These are phyloP conservation scores for Fusarium sp. DNA, from an alignment of 2,329 filamentous ascomycete genomes.

Conservation along the genomic window DNA sequence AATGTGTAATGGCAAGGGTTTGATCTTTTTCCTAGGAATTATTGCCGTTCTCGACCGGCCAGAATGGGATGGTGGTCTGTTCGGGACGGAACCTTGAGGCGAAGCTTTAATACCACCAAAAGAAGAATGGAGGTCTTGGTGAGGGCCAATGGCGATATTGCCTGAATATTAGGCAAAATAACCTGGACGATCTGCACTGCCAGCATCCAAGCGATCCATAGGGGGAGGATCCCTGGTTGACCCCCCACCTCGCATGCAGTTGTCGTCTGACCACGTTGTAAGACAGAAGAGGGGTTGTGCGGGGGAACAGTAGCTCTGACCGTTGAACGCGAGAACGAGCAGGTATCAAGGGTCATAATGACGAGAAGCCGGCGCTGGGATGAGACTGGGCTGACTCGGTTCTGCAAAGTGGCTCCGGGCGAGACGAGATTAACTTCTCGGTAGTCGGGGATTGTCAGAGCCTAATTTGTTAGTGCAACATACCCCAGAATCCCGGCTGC, in stretches of 20 bases:
- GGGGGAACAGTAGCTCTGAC: background rate
- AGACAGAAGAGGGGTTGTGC: conserved; percentile 4
- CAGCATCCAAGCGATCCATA: conserved; percentile 6
- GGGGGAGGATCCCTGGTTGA: background rate
- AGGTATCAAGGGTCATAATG: too few relatives aligned
- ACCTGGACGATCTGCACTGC: conserved; percentile 7
- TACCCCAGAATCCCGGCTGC: too few relatives aligned
- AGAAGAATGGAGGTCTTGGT: background rate
- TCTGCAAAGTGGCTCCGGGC: background rate
- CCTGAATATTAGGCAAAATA: conserved; percentile 21
- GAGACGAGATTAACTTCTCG: background rate
- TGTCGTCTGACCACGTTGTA: conserved; percentile 3
- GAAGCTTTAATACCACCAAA: conserved; percentile 17
- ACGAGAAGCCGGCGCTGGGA: too few relatives aligned
- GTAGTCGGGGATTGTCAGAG: background rate
- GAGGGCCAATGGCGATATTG: background rate
- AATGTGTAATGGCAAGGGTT: background rate
- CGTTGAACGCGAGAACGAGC: background rate
- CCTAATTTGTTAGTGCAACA: too few relatives aligned
- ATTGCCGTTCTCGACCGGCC: background rate
- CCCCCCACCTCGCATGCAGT: background rate
- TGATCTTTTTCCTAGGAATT: background rate
- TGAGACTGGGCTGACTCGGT: background rate
- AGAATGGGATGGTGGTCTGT: background rate
- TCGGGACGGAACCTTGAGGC: conserved; percentile 1